phyloP scores from a whole-genome alignment of 345 rosid genomes.

The Hibiscus mutabilis region DNA sequence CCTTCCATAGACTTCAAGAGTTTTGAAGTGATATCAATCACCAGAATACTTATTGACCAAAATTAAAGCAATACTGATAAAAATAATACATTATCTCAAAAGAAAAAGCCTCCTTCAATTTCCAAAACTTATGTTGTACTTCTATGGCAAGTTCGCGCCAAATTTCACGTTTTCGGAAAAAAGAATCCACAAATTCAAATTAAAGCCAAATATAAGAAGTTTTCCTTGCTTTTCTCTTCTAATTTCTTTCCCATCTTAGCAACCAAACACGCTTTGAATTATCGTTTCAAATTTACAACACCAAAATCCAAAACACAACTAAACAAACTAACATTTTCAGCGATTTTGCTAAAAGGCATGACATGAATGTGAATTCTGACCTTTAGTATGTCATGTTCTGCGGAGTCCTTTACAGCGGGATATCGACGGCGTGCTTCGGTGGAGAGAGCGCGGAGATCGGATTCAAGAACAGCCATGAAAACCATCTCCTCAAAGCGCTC shows the following conservation, averaged over 20 bases:
- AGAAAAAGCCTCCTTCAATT: not conserved
- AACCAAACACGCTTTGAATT: too few species aligned
- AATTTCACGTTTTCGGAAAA: not conserved
- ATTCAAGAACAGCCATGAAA: constrained; percentile 84
- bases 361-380: constrained; percentile 21
- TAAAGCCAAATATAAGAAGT: not conserved
- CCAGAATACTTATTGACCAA: not conserved
- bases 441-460: constrained; percentile 97
- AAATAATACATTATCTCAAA: not conserved
- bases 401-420: constrained; percentile 91
- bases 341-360: not conserved
- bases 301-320: not conserved
- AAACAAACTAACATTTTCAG: not conserved
- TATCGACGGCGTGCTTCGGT: constrained; percentile 92
- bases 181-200: not conserved
- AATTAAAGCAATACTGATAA: not conserved
- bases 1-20: not conserved
- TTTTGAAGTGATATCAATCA: not conserved
- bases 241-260: not conserved
- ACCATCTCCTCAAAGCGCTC: constrained; percentile 45
- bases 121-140: not conserved
- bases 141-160: not conserved
- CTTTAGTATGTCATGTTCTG: constrained; percentile 92
- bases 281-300: not conserved
- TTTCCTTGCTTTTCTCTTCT: not conserved